These are phyloP conservation scores for Dioscorea alata DNA, from an alignment of 106 monocot genomes.

Conservation along the genomic window DNA sequence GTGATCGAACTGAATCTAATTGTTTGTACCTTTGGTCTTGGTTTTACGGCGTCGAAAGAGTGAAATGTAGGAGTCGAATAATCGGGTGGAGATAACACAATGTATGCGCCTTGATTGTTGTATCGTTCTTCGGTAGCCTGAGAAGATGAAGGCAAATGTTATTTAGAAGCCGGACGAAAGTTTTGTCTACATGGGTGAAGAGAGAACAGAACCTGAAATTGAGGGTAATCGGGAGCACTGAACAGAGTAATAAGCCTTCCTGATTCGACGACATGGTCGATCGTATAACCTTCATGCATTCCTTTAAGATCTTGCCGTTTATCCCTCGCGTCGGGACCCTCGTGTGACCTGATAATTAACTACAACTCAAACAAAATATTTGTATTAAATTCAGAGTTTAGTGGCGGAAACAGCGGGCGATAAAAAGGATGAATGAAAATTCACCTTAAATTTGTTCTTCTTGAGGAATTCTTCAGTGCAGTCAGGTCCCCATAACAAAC, in stretches of 20 bases:
- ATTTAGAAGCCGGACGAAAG: background rate
- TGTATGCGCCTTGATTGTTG: constrained; percentile 65
- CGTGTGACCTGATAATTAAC: constrained; percentile 98
- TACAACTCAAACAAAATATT: constrained; percentile 26
- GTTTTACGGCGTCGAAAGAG: constrained; percentile 59
- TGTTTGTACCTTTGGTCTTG: constrained; percentile 45
- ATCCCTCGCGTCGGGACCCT: constrained; percentile 97
- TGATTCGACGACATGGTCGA: constrained; percentile 84
- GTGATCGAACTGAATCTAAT: background rate
- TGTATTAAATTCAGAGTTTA: background rate
- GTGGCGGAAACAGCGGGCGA: no score
- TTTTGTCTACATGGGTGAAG: background rate
- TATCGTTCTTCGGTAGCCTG: constrained; percentile 57
- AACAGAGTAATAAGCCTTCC: constrained; percentile 88
- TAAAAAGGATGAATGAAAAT: background rate
- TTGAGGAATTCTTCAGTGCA: constrained; percentile 80
- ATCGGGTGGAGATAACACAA: constrained; percentile 53
- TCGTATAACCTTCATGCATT: constrained; percentile 81
- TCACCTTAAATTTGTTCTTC: constrained; percentile 71
- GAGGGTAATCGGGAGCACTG: constrained; percentile 97
- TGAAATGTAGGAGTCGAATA: constrained; percentile 55
- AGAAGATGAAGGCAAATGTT: background rate
- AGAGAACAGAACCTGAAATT: constrained; percentile 70
- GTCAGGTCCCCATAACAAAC: constrained; percentile 90
- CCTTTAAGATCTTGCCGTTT: constrained; percentile 68